Base-by-base conservation (phyloP, 768 basidiomycete species). In the Mycena haematopus region DNA sequence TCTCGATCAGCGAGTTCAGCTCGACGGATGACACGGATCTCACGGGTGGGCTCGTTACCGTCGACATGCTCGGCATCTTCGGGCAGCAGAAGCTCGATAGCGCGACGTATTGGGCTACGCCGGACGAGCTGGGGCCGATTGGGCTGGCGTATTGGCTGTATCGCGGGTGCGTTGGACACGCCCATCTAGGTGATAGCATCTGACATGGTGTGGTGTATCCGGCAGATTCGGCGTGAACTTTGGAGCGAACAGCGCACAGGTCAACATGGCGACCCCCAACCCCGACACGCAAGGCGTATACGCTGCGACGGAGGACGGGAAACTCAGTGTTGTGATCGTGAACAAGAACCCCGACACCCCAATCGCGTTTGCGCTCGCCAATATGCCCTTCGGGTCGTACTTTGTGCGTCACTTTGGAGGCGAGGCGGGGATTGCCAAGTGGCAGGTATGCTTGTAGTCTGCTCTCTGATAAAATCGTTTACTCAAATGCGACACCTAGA, bases 321-420 rank as follows among this genome's bases (percentile, higher is more conserved):
- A 76, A 56, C 71, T 80, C 33, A 75, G 81, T 2, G 67, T 84
- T 22, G 82, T 85, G 58, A 75, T 84, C 61, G 70, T 85, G 56
- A 84, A 84, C 79, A 85, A 85, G 71, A 78, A 83, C 65, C 76
- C 80, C 1, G 70, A 69, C 53, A 70, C 62, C 7, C 74, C 81
- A 0, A 71, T 84, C 55, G 68, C 76, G 13, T 76, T 83, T 52
- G 73, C 76, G 58, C 68, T 85, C 21, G 71, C 78, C 27, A 78
- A 79, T 59, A 72, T 86, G 45, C 82, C 84, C 1, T 68, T 73
- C n/a, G 84, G 84, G 7, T 70, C 67, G 13, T 86, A 86, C 71
- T 81, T 84, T 67, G 47, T 84, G 25, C 78, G 83, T n/a, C 84
- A 86, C 71, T 86, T 85, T 65, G 84, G 84, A 65, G 84, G 84